phyloP scores from a whole-genome alignment of 2,329 filamentous ascomycete species.

The Clonostachys solani region DNA sequence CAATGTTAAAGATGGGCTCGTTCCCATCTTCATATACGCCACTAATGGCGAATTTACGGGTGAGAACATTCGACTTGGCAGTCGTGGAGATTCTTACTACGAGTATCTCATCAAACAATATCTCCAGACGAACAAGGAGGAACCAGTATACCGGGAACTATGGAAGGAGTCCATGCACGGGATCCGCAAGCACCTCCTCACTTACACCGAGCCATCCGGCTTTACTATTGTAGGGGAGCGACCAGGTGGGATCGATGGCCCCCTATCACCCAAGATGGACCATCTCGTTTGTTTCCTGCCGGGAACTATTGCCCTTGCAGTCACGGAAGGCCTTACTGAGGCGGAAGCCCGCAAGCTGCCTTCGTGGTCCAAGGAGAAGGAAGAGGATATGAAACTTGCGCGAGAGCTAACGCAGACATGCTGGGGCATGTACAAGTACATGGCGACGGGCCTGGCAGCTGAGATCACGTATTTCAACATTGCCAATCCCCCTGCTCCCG shows the following conservation, averaged over 20 bases:
- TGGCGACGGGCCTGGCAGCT: conserved; percentile 83
- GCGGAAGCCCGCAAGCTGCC: conserved; percentile 67
- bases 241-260: conserved; percentile 63
- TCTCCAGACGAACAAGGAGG: conserved; percentile 83
- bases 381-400: conserved; percentile 83
- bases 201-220: conserved; percentile 75
- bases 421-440: conserved; percentile 95
- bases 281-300: conserved; percentile 97
- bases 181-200: conserved; percentile 86
- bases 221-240: conserved; percentile 91
- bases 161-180: conserved; percentile 85
- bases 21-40: conserved; percentile 89
- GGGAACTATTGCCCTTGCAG: conserved; percentile 86
- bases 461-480: conserved; percentile 93
- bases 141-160: conserved; percentile 84
- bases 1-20: conserved; percentile 70
- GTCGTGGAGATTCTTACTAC: conserved; percentile 95
- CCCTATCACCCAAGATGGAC: conserved; percentile 88
- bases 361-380: conserved; percentile 73
- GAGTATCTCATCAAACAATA: conserved; percentile 99
- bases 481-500: conserved; percentile 58
- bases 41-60: conserved; percentile 75
- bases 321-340: conserved; percentile 74
- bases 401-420: conserved; percentile 93
- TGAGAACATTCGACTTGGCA: conserved; percentile 84